phyloP scores from a whole-genome alignment of 2,329 filamentous ascomycete species.

The Monosporascus sp. region DNA sequence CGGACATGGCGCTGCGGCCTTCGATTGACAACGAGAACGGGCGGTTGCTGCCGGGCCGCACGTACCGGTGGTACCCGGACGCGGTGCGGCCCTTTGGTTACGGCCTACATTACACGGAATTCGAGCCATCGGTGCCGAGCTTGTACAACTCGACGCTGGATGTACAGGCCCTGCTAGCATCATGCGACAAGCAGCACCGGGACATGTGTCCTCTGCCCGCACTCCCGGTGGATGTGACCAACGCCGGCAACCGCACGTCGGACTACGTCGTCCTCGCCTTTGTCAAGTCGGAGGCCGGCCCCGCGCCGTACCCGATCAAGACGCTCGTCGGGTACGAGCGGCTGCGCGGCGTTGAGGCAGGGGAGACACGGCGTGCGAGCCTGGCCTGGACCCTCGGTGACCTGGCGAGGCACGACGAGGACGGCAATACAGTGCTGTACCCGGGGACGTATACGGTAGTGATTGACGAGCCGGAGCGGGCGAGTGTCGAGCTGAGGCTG shows the following conservation, averaged over 20 bases:
- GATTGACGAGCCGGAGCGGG: slow-evolving; percentile 38
- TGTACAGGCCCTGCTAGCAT: too few relatives aligned
- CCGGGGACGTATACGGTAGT: slow-evolving; percentile 45
- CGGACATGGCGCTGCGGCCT: slow-evolving; percentile 47
- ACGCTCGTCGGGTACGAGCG: slow-evolving; percentile 45
- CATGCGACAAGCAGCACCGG: too few relatives aligned
- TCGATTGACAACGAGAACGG: background rate
- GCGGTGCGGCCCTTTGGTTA: slow-evolving; percentile 49
- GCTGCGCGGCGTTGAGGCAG: slow-evolving; percentile 32
- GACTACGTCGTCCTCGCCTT: slow-evolving; percentile 51
- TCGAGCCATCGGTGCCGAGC: slow-evolving; percentile 25
- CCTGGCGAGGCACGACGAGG: slow-evolving; percentile 43
- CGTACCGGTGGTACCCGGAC: slow-evolving; percentile 53
- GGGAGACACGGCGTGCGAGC: slow-evolving; percentile 22
- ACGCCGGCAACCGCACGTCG: slow-evolving; percentile 40
- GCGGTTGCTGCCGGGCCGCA: slow-evolving; percentile 29
- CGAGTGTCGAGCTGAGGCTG: slow-evolving; percentile 2
- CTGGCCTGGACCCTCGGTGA: slow-evolving; percentile 43
- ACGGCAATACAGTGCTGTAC: slow-evolving; percentile 47
- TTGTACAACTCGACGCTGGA: too few relatives aligned
- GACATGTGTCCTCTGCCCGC: slow-evolving; percentile 29
- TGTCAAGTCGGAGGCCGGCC: slow-evolving; percentile 39
- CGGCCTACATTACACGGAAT: slow-evolving; percentile 55
- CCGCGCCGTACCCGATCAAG: slow-evolving; percentile 47
- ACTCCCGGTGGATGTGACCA: slow-evolving; percentile 38